phyloP scores from a whole-genome alignment of 139 green algal genomes.

The Chlamydomonas sp. region DNA sequence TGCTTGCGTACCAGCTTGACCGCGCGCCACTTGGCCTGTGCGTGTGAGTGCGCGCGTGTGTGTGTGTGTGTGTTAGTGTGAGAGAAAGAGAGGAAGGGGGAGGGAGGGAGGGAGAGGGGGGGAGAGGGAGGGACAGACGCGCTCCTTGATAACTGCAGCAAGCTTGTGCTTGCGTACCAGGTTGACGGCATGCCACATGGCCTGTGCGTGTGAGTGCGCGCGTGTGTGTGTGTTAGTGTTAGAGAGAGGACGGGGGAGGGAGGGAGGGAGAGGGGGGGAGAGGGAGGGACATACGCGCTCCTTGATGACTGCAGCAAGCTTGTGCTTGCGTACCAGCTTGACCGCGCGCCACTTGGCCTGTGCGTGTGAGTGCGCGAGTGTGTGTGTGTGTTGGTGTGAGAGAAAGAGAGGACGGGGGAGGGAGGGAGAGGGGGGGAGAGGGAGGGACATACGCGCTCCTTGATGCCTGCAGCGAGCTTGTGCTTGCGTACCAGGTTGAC shows the following conservation, averaged over 20 bases:
- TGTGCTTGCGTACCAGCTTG: conserved; percentile 78
- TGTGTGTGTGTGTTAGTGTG: too few species aligned
- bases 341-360: conserved; percentile 66
- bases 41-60: too few species aligned
- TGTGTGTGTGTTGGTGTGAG: too few species aligned
- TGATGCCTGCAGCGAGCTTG: conserved; percentile 65
- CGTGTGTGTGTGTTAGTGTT: background rate
- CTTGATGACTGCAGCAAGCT: conserved; percentile 66
- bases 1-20: conserved; percentile 85
- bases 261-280: background rate
- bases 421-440: too few species aligned
- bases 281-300: conserved; percentile 15
- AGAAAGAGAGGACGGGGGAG: too few species aligned
- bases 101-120: too few species aligned
- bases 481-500: conserved; percentile 84
- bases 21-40: conserved; percentile 62
- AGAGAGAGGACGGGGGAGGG: background rate
- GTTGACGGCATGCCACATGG: conserved; percentile 81
- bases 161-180: conserved; percentile 71
- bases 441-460: conserved; percentile 32
- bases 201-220: conserved; percentile 13
- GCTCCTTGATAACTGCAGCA: conserved; percentile 64
- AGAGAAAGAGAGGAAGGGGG: background rate
- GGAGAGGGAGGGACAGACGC: background rate
- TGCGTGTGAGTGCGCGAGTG: too few species aligned